Base-by-base conservation (phyloP, 805 yeast species). In the Sungouiozyma ichnusensis region DNA sequence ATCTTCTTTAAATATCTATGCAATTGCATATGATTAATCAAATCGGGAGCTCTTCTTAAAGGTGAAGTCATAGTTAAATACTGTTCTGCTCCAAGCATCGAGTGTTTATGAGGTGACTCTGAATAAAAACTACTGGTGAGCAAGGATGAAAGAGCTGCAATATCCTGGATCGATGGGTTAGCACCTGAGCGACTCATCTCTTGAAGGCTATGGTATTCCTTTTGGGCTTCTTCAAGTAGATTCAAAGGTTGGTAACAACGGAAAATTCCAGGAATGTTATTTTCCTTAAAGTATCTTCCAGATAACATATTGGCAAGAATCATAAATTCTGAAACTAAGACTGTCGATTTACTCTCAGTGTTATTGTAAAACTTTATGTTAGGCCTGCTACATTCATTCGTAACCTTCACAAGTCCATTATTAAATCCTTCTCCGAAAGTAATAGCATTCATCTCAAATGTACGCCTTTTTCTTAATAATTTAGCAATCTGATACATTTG, bases 1-100 rank as follows among this genome's bases (percentile, higher is more conserved):
- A 46, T 37, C 2, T 52, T 29, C 50, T 57, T 48, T 14, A 79
- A 43, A 41, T 54, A 58, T 1, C 75, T 56, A 42, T 77, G 80
- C 1, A 85, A 47, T 52, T 83, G 90, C 76, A 88, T 74, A 53
- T 88, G 97, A 53, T 81, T 80, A 7, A 87, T 58, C 46, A 87
- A 61, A 58, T 90, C 97, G 5, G 82, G 79, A 49, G 74, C 82
- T 48, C 97, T 68, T 57, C 97, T 70, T 48, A 92, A 66, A 2
- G 98, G 97, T 0, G 97, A 87, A 0, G 97, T 88, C 7, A 84
- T 80, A 16, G 85, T 82, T 4, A 81, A 69, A 53, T 88, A 86
- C 4, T 64, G 57, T 0, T 62, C 58, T 7, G 84, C 61, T 3
- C 88, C 94, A 20, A 86, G 61, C 48, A 82, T 74, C 17, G 68